Evolutionary conservation across 106 monocot genomes (phyloP).

Genomic region (Iris macrosiphon): DNA sequence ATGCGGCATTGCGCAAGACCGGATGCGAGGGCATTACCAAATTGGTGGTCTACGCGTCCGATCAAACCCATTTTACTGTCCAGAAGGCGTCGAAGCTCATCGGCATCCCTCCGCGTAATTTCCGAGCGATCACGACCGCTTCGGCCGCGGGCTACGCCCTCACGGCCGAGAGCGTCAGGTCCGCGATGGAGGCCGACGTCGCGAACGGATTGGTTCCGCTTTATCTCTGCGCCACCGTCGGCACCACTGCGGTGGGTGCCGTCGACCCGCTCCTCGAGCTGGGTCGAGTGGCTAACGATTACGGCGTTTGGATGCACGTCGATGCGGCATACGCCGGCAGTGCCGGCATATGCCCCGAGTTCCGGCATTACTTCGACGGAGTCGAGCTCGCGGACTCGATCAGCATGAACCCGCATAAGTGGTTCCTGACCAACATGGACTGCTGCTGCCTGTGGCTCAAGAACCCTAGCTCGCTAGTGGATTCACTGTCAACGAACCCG

Average conservation of each 20-base stretch:
- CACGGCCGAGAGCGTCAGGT: constrained; percentile 5
- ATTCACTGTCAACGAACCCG: constrained; percentile 25
- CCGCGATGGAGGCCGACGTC: constrained; percentile 26
- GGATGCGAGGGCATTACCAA: constrained; percentile 1
- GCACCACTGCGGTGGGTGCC: constrained; percentile 43
- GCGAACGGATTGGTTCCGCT: constrained; percentile 28
- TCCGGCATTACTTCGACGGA: constrained; percentile 34
- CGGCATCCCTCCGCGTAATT: constrained; percentile 26
- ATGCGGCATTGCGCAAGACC: constrained; percentile 7
- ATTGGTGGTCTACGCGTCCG: constrained; percentile 42
- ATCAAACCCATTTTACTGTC: constrained; percentile 54
- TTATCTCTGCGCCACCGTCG: constrained; percentile 51
- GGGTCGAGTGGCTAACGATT: constrained; percentile 9
- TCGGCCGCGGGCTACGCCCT: constrained; percentile 17
- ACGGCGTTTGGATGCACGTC: constrained; percentile 42
- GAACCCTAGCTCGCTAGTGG: constrained; percentile 4
- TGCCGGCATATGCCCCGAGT: constrained; percentile 55
- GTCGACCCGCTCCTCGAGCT: constrained; percentile 21
- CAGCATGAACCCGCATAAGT: constrained; percentile 56
- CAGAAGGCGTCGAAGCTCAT: constrained; percentile 30
- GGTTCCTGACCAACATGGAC: constrained; percentile 41
- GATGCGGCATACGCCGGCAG: constrained; percentile 63
- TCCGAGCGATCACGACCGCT: constrained; percentile 24
- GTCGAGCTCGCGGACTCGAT: constrained; percentile 35
- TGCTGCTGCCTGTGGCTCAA: too few relatives aligned